Evolutionary conservation across 306 rosid genomes (phyloP), one percentile per base, ranked within the genome.

Genomic region (Vicia faba): DNA sequence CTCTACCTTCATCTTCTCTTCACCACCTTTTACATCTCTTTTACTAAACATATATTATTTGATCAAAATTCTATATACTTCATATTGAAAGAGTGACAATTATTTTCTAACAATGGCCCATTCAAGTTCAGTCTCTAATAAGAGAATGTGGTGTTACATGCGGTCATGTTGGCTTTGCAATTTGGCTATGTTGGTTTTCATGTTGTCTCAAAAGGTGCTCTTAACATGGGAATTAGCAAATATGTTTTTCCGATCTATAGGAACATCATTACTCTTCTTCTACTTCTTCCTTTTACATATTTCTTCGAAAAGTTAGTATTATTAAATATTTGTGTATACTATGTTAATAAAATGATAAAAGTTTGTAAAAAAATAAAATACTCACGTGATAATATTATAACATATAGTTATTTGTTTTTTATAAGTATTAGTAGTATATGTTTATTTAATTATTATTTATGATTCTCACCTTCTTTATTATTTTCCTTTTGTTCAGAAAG

Each of bases 71-170:
- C 13, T 44, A 45, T 45, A 48, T 48, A 48, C 5, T 48, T 1
- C 16, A 46, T 6, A 48, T 10, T 48, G 7, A 11, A 13, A 44
- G 49, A 13, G 18, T n/a, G 51, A 49, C 29, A 26, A 26, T 26
- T 26, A 26, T 26, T 26, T 1, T 26, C 3, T 4, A 26, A 26
- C 3, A 33, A 91, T 91, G 97, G 88, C 97, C 4, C 96, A 91
- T 44, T 5, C 77, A 2, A 26, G 3, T 26, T 26, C 29, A 1
- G 73, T 55, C 1, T 63, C 83, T 5, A 58, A 81, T 0, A 59
- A 40, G 12, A 90, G 96, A 73, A 82, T 88, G 91, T 77, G 86
- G 88, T 92, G 98, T 69, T 86, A 91, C 98, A 97, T 0, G 98
- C n/a, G n/a, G n/a, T n/a, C n/a, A n/a, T n/a, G n/a, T n/a, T n/a